phyloP scores from a whole-genome alignment of 2,329 filamentous ascomycete genomes.

The Colletotrichum siamense region DNA sequence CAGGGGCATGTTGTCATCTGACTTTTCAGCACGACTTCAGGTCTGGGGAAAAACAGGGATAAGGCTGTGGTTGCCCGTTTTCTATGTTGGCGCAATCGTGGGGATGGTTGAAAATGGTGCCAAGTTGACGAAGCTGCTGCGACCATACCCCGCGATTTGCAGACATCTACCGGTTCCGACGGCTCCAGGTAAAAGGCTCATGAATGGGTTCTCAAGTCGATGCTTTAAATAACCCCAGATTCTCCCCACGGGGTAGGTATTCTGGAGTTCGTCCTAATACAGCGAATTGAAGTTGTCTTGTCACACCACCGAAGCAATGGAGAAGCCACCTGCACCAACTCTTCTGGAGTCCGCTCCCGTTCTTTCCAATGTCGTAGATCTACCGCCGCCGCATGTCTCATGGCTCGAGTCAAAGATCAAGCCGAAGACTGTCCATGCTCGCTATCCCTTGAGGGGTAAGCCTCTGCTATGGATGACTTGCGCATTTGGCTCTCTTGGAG shows the following conservation, averaged over 20 bases:
- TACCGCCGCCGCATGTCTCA: background rate
- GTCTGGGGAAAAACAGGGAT: background rate
- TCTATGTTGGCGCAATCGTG: background rate
- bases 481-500: background rate
- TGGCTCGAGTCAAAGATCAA: background rate
- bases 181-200: background rate
- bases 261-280: background rate
- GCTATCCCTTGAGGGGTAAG: background rate
- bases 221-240: background rate
- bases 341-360: background rate
- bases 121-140: background rate
- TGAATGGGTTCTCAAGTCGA: background rate
- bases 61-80: rapidly evolving
- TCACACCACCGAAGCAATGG: background rate
- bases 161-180: background rate
- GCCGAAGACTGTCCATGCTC: background rate
- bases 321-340: background rate
- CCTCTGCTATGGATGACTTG: background rate
- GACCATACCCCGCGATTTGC: background rate
- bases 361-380: background rate
- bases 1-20: background rate
- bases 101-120: background rate
- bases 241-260: background rate
- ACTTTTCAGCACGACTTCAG: background rate
- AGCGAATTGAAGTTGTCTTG: background rate